Base-by-base conservation (phyloP, 805 yeast species). In the Pichia paraexigua region DNA sequence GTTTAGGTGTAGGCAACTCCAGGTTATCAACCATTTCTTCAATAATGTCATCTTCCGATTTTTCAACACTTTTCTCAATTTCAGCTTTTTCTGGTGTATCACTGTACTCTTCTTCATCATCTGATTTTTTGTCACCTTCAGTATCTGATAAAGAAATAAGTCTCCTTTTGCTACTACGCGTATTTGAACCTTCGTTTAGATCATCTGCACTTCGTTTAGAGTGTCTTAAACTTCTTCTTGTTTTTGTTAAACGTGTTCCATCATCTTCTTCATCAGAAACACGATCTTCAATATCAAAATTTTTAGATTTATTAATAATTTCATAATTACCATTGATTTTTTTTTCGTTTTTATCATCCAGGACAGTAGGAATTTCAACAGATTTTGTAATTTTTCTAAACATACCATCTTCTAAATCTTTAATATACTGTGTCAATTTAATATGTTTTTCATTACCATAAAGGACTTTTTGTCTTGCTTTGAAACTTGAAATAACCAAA, bases 401-500 rank as follows among this genome's bases (percentile, higher is more conserved):
- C 21, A 69, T 72, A 32, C 68, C 69, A 2, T 67, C 68, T 47
- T 70, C 46, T 71, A 49, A 39, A 13, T 48, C 71, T 2, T 65
- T 61, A 11, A 80, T 63, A 25, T 72, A 67, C 21, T 71, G 64
- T 22, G 71, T 61, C 15, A 81, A 54, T 46, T 69, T 71, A 2
- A 61, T 44, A 55, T 76, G 80, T 32, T 73, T 61, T 25, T 59
- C 61, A 46, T 73, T 80, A 25, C 76, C 55, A 51, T 71, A 72
- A 48, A 83, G 63, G 3, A 84, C 79, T 52, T 75, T 75, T 27
- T 77, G 70, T 53, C 95, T 74, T 1, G 87, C 76, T 12, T 65
- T 70, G 57, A 87, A 78, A 58, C 89, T 78, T 13, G 73, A 66
- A 35, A 63, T 63, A 24, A 86, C 73, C 18, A 77, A 74, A 12